Base-by-base conservation (phyloP, 2,329 filamentous ascomycete species). In the Colletotrichum sp. region DNA sequence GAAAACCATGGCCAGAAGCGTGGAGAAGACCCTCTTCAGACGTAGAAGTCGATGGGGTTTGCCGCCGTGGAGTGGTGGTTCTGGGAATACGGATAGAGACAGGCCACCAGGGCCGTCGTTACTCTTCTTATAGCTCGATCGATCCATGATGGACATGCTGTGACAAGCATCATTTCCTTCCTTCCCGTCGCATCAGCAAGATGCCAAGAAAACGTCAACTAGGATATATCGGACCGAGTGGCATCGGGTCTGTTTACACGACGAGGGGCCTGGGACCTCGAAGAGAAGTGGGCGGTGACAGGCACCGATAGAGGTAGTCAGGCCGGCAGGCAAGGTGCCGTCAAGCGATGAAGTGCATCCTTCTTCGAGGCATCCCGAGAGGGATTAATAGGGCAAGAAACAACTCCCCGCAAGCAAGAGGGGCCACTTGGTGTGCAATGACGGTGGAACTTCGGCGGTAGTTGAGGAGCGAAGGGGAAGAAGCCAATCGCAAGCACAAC, bases 141-240 rank as follows among this genome's bases (percentile, higher is more conserved):
- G 26, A 44, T 65, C 32, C 70, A 74, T 74, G 30, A n/a, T 15
- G 63, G 30, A 30, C 13, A 24, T 21, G 18, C 16, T 44, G 44
- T 52, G 12, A 36, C 30, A 32, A 63, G 28, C 16, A 62, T 32
- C 30, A 32, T 32, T n/a, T 15, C 18, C 32, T 63, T 13, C 44
- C 32, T 21, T 68, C 30, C 28, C 28, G 32, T 32, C 10, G 44
- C 15, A 32, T 69, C 32, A 69, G 64, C 59, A 73, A 68, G 16
- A 44, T 28, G 69, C 73, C 73, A 76, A 72, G 64, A 62, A 55
- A 24, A 52, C 24, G n/a, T 26, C 52, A 69, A 59, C 65, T 28
- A 68, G 65, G 65, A 60, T 73, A 24, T 60, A 65, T 69, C 64
- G 74, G 71, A 59, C 70, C 73, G 64, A 76, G 39, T 30, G 15